phyloP scores from a whole-genome alignment of 208 protist species.

The Tritrichomonas musculus region DNA sequence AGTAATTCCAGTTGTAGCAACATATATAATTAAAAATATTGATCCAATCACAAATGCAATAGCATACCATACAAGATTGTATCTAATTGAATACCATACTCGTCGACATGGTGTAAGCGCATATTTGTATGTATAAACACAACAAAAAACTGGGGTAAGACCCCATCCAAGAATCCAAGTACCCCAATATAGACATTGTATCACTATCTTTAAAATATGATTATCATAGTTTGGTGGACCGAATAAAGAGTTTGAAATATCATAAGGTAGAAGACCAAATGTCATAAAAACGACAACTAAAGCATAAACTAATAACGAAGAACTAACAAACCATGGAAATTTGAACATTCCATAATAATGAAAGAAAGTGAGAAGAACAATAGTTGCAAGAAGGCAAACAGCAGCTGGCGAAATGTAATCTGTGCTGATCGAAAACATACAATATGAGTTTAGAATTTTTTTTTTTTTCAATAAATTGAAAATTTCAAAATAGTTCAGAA shows the following conservation, averaged over 20 bases:
- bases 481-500: too few species aligned
- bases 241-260: not conserved
- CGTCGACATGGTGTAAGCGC: not conserved
- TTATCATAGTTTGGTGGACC: not conserved
- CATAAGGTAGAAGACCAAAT: not conserved
- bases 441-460: too few species aligned
- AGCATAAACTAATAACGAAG: not conserved
- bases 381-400: too few species aligned
- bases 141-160: not conserved
- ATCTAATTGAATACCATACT: not conserved
- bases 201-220: not conserved
- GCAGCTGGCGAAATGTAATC: too few species aligned
- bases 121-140: not conserved
- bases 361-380: not conserved
- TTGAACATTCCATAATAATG: not conserved
- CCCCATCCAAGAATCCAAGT: not conserved
- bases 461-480: too few species aligned
- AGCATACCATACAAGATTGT: not conserved
- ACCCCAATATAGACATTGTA: not conserved
- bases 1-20: not conserved
- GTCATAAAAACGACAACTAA: not conserved
- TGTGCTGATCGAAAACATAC: too few species aligned
- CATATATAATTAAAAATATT: not conserved
- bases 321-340: not conserved
- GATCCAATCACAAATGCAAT: not conserved